phyloP scores from a whole-genome alignment of 495 filamentous ascomycete species.

The Cenococcum geophilum region DNA sequence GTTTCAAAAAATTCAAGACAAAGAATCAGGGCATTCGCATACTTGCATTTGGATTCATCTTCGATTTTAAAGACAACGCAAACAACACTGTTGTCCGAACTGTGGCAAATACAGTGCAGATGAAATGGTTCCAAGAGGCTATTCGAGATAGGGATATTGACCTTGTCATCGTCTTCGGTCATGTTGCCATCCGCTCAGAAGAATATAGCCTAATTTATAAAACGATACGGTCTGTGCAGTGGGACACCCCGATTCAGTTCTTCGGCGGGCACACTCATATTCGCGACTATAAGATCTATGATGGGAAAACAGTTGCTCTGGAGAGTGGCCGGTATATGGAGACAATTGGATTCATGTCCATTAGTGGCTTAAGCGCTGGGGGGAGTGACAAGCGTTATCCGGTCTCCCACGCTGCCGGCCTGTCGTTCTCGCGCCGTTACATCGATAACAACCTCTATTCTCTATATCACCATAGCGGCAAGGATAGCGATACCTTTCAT shows the following conservation, averaged over 20 bases:
- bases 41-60: slow-evolving; percentile 86
- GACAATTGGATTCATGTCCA: slow-evolving; percentile 93
- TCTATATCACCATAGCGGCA: slow-evolving; percentile 71
- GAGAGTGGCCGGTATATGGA: slow-evolving; percentile 96
- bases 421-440: slow-evolving; percentile 68
- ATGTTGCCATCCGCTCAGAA: slow-evolving; percentile 71
- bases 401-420: slow-evolving; percentile 37
- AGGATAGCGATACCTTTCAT: slow-evolving; percentile 63
- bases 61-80: slow-evolving; percentile 81
- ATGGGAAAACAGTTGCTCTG: slow-evolving; percentile 71
- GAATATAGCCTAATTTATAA: slow-evolving; percentile 74
- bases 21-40: slow-evolving; percentile 79
- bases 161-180: slow-evolving; percentile 79
- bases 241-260: slow-evolving; percentile 82
- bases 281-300: slow-evolving; percentile 75
- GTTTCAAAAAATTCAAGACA: slow-evolving; percentile 83
- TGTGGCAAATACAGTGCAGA: slow-evolving; percentile 70
- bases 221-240: slow-evolving; percentile 69
- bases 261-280: slow-evolving; percentile 91
- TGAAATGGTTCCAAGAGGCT: slow-evolving; percentile 83
- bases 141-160: slow-evolving; percentile 76
- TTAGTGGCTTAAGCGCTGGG: slow-evolving; percentile 57
- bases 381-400: slow-evolving; percentile 35
- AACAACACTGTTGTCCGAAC: slow-evolving; percentile 82
- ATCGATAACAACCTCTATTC: slow-evolving; percentile 93